Percentiles rank a stretch among this genome's conserved stretches.
These are phyloP conservation scores for Prunus yedoensis DNA, from an alignment of 331 rosid genomes.

Conservation along the genomic window DNA sequence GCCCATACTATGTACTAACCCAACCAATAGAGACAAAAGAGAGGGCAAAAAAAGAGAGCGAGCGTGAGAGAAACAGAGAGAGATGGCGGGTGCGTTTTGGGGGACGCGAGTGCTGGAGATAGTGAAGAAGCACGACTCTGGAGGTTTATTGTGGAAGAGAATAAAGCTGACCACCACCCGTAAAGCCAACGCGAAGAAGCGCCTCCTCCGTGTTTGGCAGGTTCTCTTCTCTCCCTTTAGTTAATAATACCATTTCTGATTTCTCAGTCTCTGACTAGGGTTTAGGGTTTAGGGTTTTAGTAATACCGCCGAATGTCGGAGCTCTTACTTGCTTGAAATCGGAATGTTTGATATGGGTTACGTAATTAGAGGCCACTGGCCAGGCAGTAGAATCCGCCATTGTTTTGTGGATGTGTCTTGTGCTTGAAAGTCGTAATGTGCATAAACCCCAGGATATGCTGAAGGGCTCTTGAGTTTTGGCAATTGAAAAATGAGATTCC, in stretches of 20 bases:
- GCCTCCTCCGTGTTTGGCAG: constrained; percentile 91
- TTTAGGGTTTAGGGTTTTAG: constrained; percentile 39
- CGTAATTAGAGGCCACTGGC: neutral
- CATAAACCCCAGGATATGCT: no score
- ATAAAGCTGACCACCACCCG: constrained; percentile 95
- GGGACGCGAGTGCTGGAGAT: constrained; percentile 78
- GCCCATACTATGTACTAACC: neutral
- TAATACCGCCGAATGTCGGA: no score
- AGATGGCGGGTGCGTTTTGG: constrained; percentile 74
- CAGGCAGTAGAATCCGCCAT: no score
- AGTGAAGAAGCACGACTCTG: constrained; percentile 95
- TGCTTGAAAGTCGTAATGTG: no score
- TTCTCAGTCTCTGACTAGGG: no score
- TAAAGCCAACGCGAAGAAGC: constrained; percentile 92
- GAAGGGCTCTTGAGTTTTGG: no score
- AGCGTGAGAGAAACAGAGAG: neutral
- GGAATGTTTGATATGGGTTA: neutral
- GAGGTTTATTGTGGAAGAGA: constrained; percentile 84
- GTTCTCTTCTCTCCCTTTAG: constrained; percentile 27
- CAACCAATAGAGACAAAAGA: neutral
- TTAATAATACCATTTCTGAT: neutral
- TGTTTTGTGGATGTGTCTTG: no score
- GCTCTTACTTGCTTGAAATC: neutral
- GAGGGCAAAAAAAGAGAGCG: neutral
- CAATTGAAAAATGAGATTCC: no score